These are phyloP conservation scores for Trifolium dubium DNA, from an alignment of 306 rosid genomes.

Conservation along the genomic window DNA sequence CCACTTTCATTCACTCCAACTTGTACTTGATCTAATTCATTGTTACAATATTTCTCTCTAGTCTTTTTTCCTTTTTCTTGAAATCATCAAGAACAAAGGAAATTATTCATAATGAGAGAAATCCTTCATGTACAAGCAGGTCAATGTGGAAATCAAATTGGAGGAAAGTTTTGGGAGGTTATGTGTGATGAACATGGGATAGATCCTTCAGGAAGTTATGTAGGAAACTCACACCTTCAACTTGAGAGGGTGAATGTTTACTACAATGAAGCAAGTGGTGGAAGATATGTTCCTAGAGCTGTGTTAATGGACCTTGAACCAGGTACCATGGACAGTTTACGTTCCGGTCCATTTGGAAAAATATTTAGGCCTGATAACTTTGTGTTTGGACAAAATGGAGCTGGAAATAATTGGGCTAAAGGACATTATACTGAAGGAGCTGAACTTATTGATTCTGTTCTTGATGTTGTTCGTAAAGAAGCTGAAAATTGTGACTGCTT, in stretches of 20 bases:
- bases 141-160: slow-evolving; percentile 92
- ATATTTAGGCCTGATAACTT: slow-evolving; percentile 89
- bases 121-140: slow-evolving; percentile 91
- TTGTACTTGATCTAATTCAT: slow-evolving; percentile 12
- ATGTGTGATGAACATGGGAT: slow-evolving; percentile 91
- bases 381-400: slow-evolving; percentile 89
- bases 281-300: slow-evolving; percentile 86
- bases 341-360: slow-evolving; percentile 76
- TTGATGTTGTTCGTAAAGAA: slow-evolving; percentile 91
- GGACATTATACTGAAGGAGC: slow-evolving; percentile 96
- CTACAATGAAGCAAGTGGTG: slow-evolving; percentile 87
- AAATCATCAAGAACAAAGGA: slow-evolving; percentile 9
- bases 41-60: neutral
- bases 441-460: slow-evolving; percentile 85
- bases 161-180: slow-evolving; percentile 92
- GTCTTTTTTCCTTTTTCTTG: neutral
- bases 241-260: slow-evolving; percentile 88
- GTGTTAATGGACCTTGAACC: slow-evolving; percentile 91
- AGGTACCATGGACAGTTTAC: slow-evolving; percentile 89
- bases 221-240: slow-evolving; percentile 68
- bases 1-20: slow-evolving; percentile 19
- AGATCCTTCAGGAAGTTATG: slow-evolving; percentile 68
- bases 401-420: slow-evolving; percentile 95
- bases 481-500: slow-evolving; percentile 92
- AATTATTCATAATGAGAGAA: slow-evolving; percentile 68